Evolutionary conservation across 2,329 filamentous ascomycete genomes (phyloP).

Genomic region (Diaporthe citrichinensis): DNA sequence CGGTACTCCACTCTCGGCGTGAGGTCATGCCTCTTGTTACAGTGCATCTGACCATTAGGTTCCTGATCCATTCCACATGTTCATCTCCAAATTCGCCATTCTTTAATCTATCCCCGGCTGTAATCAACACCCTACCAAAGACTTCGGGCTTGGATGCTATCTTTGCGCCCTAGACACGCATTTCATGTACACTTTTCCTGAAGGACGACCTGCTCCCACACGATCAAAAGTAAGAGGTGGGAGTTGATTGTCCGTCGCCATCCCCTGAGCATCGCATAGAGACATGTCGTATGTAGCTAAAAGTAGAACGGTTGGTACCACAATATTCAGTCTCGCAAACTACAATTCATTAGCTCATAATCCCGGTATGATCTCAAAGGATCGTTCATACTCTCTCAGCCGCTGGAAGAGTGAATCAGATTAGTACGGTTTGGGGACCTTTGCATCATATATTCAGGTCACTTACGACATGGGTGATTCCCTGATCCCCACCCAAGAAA

Average conservation of each 20-base stretch:
- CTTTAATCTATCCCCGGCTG: neutral
- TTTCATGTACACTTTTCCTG: constrained; percentile 8
- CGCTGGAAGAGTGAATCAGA: neutral
- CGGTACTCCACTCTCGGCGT: no score
- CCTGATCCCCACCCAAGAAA: constrained; percentile 25
- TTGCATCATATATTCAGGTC: no score
- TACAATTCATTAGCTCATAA: neutral
- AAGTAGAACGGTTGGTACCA: neutral
- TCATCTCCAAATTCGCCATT: neutral
- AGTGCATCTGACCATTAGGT: neutral
- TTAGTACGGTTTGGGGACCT: neutral
- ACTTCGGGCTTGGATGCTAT: neutral
- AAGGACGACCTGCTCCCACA: constrained; percentile 15
- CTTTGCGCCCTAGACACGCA: neutral
- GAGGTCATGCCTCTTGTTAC: neutral
- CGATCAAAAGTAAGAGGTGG: constrained; percentile 2
- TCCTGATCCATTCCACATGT: neutral
- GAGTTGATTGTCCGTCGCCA: neutral
- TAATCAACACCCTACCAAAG: neutral
- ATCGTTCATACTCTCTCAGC: neutral
- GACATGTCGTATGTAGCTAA: neutral
- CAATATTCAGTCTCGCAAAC: constrained; percentile 3
- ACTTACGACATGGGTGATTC: constrained; percentile 20
- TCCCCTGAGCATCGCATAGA: constrained; percentile 3
- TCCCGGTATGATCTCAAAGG: neutral